Conservation (phyloP, 176 grass and related monocot genomes). For the Neostapfia colusana region DNA sequence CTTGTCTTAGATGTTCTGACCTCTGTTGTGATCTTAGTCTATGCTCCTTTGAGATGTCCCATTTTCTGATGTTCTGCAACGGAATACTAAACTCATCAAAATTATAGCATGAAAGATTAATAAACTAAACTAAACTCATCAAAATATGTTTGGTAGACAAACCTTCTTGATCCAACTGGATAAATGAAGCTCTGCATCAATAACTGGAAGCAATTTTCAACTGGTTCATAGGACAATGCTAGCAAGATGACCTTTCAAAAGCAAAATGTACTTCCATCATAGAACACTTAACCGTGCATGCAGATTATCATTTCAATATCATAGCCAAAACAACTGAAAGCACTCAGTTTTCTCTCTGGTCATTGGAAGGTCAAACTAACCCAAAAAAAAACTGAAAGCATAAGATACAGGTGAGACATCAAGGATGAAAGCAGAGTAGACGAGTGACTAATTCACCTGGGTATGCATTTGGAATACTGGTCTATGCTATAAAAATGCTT, state of each 20-base stretch:
- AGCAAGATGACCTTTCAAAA: background rate
- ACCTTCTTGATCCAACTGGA: too few species aligned
- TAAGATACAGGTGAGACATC: background rate
- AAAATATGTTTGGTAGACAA: background rate
- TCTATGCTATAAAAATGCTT: background rate
- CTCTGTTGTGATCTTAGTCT: conserved; percentile 36
- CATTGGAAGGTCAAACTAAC: too few species aligned
- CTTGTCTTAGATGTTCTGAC: conserved; percentile 16
- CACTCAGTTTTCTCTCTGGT: background rate
- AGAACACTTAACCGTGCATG: background rate
- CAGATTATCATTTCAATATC: background rate
- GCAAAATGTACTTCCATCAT: background rate
- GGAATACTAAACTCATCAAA: background rate
- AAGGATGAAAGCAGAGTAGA: background rate
- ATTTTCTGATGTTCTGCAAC: background rate
- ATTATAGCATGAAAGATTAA: background rate
- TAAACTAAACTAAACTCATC: background rate
- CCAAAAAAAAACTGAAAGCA: background rate
- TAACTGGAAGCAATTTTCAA: background rate
- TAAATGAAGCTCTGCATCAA: too few species aligned
- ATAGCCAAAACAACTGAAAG: background rate
- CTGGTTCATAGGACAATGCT: background rate
- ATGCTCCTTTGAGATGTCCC: background rate
- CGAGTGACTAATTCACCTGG: background rate
- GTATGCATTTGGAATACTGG: background rate